Evolutionary conservation across 1,284 basidiomycete species (phyloP).

Genomic region (Kalmanozyma brasiliensis): DNA sequence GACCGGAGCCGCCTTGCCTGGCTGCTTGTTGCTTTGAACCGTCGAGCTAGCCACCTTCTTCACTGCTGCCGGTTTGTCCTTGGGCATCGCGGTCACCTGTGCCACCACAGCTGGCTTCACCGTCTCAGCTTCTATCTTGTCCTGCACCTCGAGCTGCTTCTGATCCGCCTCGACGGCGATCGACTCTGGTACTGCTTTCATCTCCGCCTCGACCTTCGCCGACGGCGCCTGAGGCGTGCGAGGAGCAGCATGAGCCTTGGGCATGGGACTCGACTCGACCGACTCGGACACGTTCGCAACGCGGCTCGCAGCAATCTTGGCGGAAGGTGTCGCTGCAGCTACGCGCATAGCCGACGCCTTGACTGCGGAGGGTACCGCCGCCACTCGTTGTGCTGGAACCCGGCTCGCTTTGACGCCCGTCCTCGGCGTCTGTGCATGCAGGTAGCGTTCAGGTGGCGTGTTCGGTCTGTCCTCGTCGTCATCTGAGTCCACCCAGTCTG

Average conservation of each 20-base stretch:
- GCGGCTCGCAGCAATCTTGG: constrained; percentile 22
- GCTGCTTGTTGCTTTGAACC: constrained; percentile 2
- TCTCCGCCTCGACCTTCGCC: background rate
- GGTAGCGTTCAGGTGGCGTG: constrained; percentile 16
- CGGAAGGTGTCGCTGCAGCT: constrained; percentile 29
- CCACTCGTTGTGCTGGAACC: constrained; percentile 34
- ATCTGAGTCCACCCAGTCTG: constrained; percentile 5
- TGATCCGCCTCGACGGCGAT: too few species aligned
- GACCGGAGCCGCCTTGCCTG: constrained; percentile 6
- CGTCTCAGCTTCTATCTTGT: constrained; percentile 1
- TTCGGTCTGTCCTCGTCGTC: constrained; percentile 5
- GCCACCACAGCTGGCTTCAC: background rate
- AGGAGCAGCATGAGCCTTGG: constrained; percentile 8
- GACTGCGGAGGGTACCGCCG: constrained; percentile 16
- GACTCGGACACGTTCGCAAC: background rate
- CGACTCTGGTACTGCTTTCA: background rate
- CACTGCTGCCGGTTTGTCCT: background rate
- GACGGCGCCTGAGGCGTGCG: constrained; percentile 2
- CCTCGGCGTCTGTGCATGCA: constrained; percentile 24
- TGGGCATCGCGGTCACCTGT: too few species aligned
- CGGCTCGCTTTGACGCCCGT: constrained; percentile 37
- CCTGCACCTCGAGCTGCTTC: background rate
- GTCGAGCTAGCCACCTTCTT: constrained; percentile 5
- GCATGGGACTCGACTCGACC: constrained; percentile 18
- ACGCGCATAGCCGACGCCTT: constrained; percentile 35